phyloP scores from a whole-genome alignment of 1,284 basidiomycete species.

The Cryptococcus wingfieldii region DNA sequence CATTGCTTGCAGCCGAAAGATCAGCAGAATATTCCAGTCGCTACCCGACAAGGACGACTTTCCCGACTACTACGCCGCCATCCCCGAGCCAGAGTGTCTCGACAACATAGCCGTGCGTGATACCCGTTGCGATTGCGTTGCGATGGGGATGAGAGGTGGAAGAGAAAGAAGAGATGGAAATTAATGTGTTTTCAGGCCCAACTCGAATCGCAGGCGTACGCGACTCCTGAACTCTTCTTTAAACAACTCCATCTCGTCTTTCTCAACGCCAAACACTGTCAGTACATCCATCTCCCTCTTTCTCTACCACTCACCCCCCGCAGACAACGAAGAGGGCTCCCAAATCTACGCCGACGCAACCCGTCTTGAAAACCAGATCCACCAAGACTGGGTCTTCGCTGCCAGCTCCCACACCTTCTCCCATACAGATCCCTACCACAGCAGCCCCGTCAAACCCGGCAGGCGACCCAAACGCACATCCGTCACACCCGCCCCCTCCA shows the following conservation, averaged over 20 bases:
- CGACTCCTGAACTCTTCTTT: conserved; percentile 40
- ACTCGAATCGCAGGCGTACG: conserved; percentile 28
- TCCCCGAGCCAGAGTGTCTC: conserved; percentile 45
- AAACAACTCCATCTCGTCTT: conserved; percentile 47
- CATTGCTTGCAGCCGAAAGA: conserved; percentile 21
- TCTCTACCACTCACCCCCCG: not conserved
- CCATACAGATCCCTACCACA: conserved; percentile 14
- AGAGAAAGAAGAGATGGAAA: not conserved
- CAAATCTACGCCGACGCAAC: conserved; percentile 42
- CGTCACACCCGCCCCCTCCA: conserved; percentile 4
- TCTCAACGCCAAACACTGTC: conserved; percentile 48
- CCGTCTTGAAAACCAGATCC: conserved; percentile 34
- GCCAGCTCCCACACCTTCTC: conserved; percentile 13
- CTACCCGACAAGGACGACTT: conserved; percentile 38
- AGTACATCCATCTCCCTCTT: conserved; percentile 10
- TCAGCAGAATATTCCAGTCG: conserved; percentile 39
- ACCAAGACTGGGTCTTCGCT: conserved; percentile 28
- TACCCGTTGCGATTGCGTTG: not conserved
- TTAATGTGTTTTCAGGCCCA: conserved; percentile 18
- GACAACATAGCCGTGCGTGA: conserved; percentile 42
- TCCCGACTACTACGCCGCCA: conserved; percentile 45
- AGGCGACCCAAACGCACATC: conserved; percentile 9
- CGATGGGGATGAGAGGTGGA: not conserved
- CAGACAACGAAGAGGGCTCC: conserved; percentile 47
- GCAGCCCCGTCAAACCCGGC: conserved; percentile 6